Percentiles rank a stretch among this genome's conserved stretches.
These are phyloP conservation scores for Lithocarpus polystachyus DNA, from an alignment of 306 rosid genomes.

Conservation along the genomic window DNA sequence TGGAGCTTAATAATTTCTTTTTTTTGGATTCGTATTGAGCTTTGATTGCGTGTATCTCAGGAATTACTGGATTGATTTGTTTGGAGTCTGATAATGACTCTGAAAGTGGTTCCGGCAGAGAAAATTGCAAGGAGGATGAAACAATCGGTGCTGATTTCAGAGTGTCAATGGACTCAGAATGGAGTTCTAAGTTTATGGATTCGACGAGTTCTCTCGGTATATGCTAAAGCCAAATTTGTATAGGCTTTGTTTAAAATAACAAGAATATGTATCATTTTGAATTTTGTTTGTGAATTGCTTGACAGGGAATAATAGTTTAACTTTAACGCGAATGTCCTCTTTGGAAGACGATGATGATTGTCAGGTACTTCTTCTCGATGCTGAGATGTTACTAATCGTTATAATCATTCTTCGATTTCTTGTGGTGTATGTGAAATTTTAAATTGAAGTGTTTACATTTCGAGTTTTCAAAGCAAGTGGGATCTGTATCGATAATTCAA, in stretches of 20 bases:
- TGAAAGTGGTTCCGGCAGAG: constrained; percentile 36
- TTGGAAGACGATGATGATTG: constrained; percentile 36
- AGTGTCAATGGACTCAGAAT: constrained; percentile 27
- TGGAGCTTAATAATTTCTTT: not conserved
- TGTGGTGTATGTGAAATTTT: not conserved
- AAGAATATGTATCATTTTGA: not conserved
- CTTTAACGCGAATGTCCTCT: constrained; percentile 24
- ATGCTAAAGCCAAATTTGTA: constrained; percentile 19
- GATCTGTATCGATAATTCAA: not conserved
- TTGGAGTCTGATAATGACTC: constrained; percentile 86
- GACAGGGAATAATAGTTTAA: constrained; percentile 36
- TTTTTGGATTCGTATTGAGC: not conserved
- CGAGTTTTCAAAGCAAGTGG: not conserved
- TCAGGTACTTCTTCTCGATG: constrained; percentile 30
- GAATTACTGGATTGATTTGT: constrained; percentile 63
- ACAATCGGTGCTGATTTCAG: constrained; percentile 16
- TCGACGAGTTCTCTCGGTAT: constrained; percentile 47
- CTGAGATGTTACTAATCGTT: not conserved
- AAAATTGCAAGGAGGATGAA: constrained; percentile 30
- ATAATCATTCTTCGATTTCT: not conserved
- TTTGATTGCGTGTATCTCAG: constrained; percentile 32
- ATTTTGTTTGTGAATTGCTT: constrained; percentile 21
- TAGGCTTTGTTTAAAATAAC: not conserved
- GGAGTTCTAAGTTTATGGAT: constrained; percentile 29
- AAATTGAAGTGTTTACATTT: not conserved